These are phyloP conservation scores for Angophora floribunda DNA, from an alignment of 345 rosid species.

Conservation along the genomic window DNA sequence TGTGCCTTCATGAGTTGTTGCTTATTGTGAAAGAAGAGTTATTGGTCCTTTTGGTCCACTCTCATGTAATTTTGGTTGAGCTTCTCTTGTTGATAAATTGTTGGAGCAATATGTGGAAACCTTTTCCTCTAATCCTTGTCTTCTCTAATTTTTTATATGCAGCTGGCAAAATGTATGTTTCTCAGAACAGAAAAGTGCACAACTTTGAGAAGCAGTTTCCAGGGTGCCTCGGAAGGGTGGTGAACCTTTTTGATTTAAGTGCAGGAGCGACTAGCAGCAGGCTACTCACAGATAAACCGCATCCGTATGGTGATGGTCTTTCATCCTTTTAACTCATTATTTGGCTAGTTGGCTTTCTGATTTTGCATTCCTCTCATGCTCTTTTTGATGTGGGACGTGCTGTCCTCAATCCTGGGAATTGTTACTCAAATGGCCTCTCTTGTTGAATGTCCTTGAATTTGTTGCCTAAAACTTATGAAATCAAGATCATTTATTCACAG, in stretches of 20 bases:
- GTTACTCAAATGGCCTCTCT: background rate
- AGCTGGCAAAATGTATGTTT: slow-evolving; percentile 55
- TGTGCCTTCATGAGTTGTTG: background rate
- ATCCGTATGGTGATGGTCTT: slow-evolving; percentile 42
- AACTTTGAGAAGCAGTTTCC: slow-evolving; percentile 47
- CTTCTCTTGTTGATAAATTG: background rate
- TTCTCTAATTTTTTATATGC: background rate
- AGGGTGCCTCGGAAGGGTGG: slow-evolving; percentile 58
- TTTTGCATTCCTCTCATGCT: background rate
- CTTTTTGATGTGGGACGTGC: background rate
- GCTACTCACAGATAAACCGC: slow-evolving; percentile 42
- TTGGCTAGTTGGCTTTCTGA: background rate
- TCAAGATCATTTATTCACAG: slow-evolving; percentile 13
- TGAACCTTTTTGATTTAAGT: slow-evolving; percentile 60
- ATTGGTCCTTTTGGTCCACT: background rate
- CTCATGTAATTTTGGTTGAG: background rate
- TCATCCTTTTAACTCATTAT: background rate
- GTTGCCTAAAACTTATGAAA: slow-evolving; percentile 3
- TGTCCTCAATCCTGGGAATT: background rate
- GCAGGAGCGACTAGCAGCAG: slow-evolving; percentile 39
- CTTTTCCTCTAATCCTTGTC: background rate
- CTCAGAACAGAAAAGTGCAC: slow-evolving; percentile 35
- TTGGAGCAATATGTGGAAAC: background rate
- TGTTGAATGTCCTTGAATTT: background rate
- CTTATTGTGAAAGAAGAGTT: background rate